Conservation (phyloP, 1,139 yeast species). For the Pichia sp. region DNA sequence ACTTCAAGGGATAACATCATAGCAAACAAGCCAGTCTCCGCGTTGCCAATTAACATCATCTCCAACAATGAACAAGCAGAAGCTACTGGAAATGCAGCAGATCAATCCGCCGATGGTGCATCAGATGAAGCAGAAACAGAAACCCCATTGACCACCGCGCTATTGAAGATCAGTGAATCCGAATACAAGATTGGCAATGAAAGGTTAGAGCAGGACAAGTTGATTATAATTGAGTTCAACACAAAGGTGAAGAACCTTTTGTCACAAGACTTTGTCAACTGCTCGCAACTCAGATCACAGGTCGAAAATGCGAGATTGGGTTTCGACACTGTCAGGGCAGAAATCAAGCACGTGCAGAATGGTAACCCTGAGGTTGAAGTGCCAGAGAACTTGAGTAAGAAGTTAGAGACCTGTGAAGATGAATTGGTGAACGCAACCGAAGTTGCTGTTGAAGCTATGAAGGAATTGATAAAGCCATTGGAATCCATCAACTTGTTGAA, state of each 20-base stretch:
- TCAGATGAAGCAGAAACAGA: conserved; percentile 12
- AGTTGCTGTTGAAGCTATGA: conserved; percentile 72
- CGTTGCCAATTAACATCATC: conserved; percentile 8
- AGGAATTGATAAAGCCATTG: conserved; percentile 61
- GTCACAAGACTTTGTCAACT: conserved; percentile 55
- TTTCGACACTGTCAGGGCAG: conserved; percentile 62
- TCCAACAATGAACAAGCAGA: conserved; percentile 16
- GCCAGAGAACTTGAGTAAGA: conserved; percentile 45
- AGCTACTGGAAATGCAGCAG: conserved; percentile 32
- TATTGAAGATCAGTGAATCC: conserved; percentile 51
- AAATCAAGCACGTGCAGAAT: conserved; percentile 38
- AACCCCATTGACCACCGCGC: conserved; percentile 45
- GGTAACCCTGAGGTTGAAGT: conserved; percentile 30
- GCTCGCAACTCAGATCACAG: conserved; percentile 55
- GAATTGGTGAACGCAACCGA: conserved; percentile 75
- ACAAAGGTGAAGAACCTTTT: conserved; percentile 47
- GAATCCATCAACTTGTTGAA: conserved; percentile 60
- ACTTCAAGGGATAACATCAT: conserved; percentile 35
- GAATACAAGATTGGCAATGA: conserved; percentile 59
- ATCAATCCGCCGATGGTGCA: background rate
- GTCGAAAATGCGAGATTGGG: conserved; percentile 67
- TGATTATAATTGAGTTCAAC: conserved; percentile 55
- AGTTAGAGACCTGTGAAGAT: conserved; percentile 65
- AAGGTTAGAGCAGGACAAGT: conserved; percentile 61
- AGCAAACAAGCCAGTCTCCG: conserved; percentile 23